Conservation (phyloP, 306 rosid genomes). For the Echinosophora koreensis region DNA sequence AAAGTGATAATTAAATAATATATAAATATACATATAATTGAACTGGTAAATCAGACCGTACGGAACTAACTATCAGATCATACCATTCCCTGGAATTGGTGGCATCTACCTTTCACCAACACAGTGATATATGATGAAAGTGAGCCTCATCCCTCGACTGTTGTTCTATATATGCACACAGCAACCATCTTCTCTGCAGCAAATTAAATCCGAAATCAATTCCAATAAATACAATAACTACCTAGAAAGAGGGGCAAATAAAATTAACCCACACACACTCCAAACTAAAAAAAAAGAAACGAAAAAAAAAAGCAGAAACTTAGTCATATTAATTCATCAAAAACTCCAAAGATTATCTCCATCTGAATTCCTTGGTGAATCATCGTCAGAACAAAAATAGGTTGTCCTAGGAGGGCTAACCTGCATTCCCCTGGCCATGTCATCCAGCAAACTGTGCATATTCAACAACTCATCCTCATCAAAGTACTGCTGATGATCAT, state of each 20-base stretch:
- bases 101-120: background rate
- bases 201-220: background rate
- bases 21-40: too few relatives aligned
- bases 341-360: slow-evolving; percentile 63
- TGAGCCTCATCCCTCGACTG: background rate
- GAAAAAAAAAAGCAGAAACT: background rate
- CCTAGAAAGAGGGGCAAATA: background rate
- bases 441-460: slow-evolving; percentile 64
- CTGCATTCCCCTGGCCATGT: slow-evolving; percentile 73
- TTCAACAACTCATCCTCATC: slow-evolving; percentile 64
- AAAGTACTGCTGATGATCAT: slow-evolving; percentile 28
- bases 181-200: background rate
- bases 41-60: background rate
- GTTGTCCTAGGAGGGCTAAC: slow-evolving; percentile 66
- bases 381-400: slow-evolving; percentile 49
- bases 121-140: background rate
- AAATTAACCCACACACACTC: background rate
- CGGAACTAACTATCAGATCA: background rate
- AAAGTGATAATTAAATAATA: too few relatives aligned
- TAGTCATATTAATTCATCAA: background rate
- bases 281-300: background rate
- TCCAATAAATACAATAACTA: background rate
- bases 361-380: slow-evolving; percentile 56
- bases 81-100: background rate
- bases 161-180: background rate